phyloP scores from a whole-genome alignment of 2,329 filamentous ascomycete species.

The Colletotrichum eremochloae region DNA sequence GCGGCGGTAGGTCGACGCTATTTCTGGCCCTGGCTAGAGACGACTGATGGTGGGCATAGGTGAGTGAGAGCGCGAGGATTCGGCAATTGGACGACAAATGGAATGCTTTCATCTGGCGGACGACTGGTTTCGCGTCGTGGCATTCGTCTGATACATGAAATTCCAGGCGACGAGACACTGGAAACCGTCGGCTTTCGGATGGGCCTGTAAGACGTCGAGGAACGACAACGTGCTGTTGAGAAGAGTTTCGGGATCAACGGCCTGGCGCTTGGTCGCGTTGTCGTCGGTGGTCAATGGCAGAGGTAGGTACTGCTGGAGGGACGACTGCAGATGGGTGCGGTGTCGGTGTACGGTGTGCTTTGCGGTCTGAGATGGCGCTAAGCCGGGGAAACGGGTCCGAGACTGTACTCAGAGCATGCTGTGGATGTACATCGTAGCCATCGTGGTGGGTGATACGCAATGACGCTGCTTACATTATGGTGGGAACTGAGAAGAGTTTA shows the following conservation, averaged over 20 bases:
- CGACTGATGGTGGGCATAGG: neutral
- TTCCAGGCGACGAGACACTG: slow-evolving; percentile 34
- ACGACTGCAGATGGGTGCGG: slow-evolving; percentile 11
- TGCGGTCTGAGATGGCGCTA: slow-evolving; percentile 33
- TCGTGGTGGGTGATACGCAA: slow-evolving; percentile 2
- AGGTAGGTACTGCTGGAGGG: slow-evolving; percentile 12
- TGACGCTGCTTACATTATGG: slow-evolving; percentile 36
- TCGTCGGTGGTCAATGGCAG: slow-evolving; percentile 1
- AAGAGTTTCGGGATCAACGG: slow-evolving; percentile 39
- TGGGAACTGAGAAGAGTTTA: slow-evolving; percentile 3
- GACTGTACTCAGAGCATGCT: neutral
- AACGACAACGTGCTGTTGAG: slow-evolving; percentile 28
- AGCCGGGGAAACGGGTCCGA: slow-evolving; percentile 24
- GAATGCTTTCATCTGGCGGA: neutral
- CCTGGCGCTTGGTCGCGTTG: slow-evolving; percentile 29
- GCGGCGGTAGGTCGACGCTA: neutral
- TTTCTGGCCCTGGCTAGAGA: slow-evolving; percentile 10
- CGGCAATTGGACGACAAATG: slow-evolving; percentile 7
- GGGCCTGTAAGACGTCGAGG: slow-evolving; percentile 32
- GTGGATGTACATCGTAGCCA: neutral
- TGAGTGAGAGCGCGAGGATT: slow-evolving; percentile 7
- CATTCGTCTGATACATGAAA: slow-evolving; percentile 30
- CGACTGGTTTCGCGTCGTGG: slow-evolving; percentile 8
- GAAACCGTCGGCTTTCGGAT: slow-evolving; percentile 16
- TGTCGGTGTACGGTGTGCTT: slow-evolving; percentile 7